Conservation (phyloP, 805 yeast species). For the Candida ovalis region DNA sequence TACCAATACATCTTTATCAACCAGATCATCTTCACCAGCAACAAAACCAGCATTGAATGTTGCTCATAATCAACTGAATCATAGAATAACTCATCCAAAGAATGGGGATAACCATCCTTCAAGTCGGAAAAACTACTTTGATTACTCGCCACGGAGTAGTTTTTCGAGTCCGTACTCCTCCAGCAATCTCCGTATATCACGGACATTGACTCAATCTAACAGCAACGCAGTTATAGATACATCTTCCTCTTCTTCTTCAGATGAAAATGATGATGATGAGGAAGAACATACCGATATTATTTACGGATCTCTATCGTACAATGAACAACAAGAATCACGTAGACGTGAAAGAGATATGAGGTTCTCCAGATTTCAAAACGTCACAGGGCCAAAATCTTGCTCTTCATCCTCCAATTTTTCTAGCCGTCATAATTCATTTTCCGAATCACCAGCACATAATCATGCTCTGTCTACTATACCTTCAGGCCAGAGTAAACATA, state of each 20-base stretch:
- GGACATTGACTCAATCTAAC: constrained; percentile 10
- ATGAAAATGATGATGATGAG: constrained; percentile 9
- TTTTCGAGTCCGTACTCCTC: constrained; percentile 18
- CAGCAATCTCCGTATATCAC: constrained; percentile 17
- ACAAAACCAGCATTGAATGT: no score
- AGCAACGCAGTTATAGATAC: constrained; percentile 9
- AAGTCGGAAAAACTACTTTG: constrained; percentile 13
- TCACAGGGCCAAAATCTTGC: constrained; percentile 4
- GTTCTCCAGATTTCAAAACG: neutral
- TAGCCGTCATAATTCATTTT: constrained; percentile 17
- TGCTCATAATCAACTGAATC: no score
- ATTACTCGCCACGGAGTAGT: constrained; percentile 16
- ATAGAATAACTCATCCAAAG: no score
- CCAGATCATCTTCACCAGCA: no score
- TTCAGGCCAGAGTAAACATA: constrained; percentile 2
- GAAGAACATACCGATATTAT: neutral
- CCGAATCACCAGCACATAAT: constrained; percentile 3
- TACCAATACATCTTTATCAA: no score
- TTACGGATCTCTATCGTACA: neutral
- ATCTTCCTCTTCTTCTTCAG: constrained; percentile 8
- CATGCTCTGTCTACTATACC: neutral
- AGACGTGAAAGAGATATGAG: neutral
- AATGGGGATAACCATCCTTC: no score
- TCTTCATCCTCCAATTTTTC: constrained; percentile 16
- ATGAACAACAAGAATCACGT: neutral